These are phyloP conservation scores for Trifolium repens DNA, from an alignment of 306 rosid genomes.

Conservation along the genomic window DNA sequence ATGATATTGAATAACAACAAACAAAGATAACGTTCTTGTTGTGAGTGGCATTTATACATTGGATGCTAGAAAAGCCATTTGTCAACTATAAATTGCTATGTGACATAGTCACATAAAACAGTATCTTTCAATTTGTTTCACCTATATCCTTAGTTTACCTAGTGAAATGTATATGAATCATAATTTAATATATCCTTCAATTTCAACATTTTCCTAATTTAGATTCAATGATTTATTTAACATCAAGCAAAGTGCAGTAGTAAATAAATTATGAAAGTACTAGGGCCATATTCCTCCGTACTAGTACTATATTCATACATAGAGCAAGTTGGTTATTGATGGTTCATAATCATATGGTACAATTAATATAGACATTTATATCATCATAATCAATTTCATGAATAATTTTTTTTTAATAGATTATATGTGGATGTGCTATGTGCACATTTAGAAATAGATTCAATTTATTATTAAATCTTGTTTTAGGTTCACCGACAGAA, in stretches of 20 bases:
- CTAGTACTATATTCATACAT: not conserved
- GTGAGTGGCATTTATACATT: slow-evolving; percentile 34
- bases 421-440: not conserved
- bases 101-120: slow-evolving; percentile 36
- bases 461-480: not conserved
- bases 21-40: slow-evolving; percentile 36
- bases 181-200: not conserved
- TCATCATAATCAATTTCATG: slow-evolving; percentile 9
- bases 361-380: slow-evolving; percentile 4
- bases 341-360: slow-evolving; percentile 19
- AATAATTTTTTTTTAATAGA: not conserved
- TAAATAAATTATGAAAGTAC: slow-evolving; percentile 19
- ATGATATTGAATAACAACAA: slow-evolving; percentile 41
- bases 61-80: slow-evolving; percentile 32
- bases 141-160: not conserved
- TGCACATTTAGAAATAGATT: too few relatives aligned
- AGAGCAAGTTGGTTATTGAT: slow-evolving; percentile 1
- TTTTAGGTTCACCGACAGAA: not conserved
- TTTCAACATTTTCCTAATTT: not conserved
- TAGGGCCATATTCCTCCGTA: slow-evolving; percentile 1
- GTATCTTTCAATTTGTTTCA: slow-evolving; percentile 17
- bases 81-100: slow-evolving; percentile 37
- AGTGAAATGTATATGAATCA: not conserved
- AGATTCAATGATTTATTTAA: slow-evolving; percentile 18
- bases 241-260: slow-evolving; percentile 18